These are phyloP conservation scores for Cercospora berteroae DNA, from an alignment of 2,329 filamentous ascomycete species.

Conservation along the genomic window DNA sequence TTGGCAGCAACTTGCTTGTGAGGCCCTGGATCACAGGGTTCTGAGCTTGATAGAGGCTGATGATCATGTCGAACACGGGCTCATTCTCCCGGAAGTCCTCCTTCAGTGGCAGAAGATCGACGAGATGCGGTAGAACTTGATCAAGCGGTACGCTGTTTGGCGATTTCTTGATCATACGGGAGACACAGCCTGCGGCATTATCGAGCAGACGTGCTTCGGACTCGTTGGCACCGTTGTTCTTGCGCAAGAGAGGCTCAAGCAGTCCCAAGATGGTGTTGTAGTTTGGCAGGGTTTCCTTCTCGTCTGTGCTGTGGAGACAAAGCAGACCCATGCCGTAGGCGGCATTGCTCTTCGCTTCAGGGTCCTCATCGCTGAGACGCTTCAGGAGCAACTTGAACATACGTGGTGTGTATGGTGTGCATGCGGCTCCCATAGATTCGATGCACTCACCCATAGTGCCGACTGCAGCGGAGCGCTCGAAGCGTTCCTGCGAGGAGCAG, in stretches of 20 bases:
- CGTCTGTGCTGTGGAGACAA: constrained; percentile 74
- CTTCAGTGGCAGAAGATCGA: constrained; percentile 77
- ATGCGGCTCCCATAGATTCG: constrained; percentile 75
- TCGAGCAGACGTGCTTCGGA: constrained; percentile 82
- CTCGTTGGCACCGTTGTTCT: constrained; percentile 39
- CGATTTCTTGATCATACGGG: constrained; percentile 87
- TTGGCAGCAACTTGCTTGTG: constrained; percentile 65
- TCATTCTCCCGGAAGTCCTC: constrained; percentile 97
- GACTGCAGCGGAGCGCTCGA: constrained; percentile 85
- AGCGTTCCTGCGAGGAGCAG: constrained; percentile 77
- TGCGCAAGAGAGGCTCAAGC: constrained; percentile 77
- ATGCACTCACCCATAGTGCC: constrained; percentile 90
- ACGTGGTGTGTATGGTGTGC: constrained; percentile 74
- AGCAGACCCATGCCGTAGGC: constrained; percentile 88
- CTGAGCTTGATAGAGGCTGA: constrained; percentile 72
- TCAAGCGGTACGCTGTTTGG: constrained; percentile 76
- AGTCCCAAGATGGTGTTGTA: constrained; percentile 78
- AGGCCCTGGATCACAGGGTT: constrained; percentile 68
- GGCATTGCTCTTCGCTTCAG: constrained; percentile 91
- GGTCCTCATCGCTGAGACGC: constrained; percentile 83
- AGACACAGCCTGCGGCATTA: constrained; percentile 88
- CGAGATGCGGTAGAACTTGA: constrained; percentile 77
- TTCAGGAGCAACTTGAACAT: constrained; percentile 80
- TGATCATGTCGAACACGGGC: constrained; percentile 86
- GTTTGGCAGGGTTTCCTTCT: constrained; percentile 67